phyloP scores from a whole-genome alignment of 257 asterid species.

The Avicennia marina region DNA sequence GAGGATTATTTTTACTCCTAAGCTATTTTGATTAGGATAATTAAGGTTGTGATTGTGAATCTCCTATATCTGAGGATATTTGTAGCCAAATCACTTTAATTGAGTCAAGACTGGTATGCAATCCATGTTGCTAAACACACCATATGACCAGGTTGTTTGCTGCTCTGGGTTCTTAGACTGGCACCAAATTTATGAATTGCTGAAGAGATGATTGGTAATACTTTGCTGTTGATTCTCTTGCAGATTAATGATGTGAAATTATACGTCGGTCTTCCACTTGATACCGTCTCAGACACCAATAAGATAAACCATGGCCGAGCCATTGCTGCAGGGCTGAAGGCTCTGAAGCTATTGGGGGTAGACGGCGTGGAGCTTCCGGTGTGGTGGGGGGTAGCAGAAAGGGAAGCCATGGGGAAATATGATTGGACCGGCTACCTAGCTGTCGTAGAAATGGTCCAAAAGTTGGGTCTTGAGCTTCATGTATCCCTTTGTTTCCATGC shows the following conservation, averaged over 20 bases:
- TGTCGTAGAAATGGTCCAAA: slow-evolving; percentile 54
- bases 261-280: slow-evolving; percentile 81
- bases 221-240: slow-evolving; percentile 10
- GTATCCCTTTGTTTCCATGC: slow-evolving; percentile 72
- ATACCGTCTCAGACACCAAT: slow-evolving; percentile 53
- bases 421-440: slow-evolving; percentile 73
- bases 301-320: slow-evolving; percentile 67
- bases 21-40: neutral
- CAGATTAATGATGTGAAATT: slow-evolving; percentile 52
- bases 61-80: no score
- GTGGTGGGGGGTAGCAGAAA: slow-evolving; percentile 97
- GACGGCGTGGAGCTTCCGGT: slow-evolving; percentile 88
- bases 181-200: no score
- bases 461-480: slow-evolving; percentile 64
- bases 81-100: no score
- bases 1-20: no score
- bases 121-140: no score
- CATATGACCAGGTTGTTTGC: no score
- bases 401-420: slow-evolving; percentile 55
- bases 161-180: no score
- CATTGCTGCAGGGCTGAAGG: slow-evolving; percentile 72
- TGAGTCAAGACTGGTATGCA: no score
- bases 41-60: neutral
- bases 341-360: slow-evolving; percentile 72
- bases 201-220: no score